Conservation (phyloP, 345 rosid species). For the Moricandia moricandioides region DNA sequence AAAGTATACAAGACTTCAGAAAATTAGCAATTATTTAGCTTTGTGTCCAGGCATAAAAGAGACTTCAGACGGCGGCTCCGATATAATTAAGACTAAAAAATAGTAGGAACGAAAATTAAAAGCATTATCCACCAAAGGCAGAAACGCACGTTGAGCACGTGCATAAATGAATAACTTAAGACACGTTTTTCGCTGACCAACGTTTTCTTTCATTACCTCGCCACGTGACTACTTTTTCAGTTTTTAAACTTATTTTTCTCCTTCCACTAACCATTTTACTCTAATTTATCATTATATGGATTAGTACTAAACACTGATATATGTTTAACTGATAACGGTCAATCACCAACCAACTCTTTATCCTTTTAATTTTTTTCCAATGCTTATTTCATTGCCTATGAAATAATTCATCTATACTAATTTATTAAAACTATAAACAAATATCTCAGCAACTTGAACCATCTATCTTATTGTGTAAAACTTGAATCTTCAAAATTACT, state of each 20-base stretch:
- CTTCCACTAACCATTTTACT: no score
- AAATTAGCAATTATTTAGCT: no score
- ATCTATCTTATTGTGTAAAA: neutral
- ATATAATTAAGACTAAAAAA: neutral
- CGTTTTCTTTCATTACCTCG: neutral
- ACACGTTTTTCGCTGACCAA: conserved; percentile 31
- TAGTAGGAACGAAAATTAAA: neutral
- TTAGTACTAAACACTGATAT: conserved; percentile 7
- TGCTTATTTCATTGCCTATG: no score
- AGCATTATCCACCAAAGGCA: conserved; percentile 3
- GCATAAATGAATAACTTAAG: neutral
- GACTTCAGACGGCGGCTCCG: neutral
- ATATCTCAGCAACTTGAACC: neutral
- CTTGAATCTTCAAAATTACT: neutral
- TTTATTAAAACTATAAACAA: no score
- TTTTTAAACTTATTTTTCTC: no score
- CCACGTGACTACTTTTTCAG: conserved; percentile 21
- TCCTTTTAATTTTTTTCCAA: neutral
- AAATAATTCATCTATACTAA: no score
- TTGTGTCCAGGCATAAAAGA: neutral
- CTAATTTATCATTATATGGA: neutral
- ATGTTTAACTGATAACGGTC: neutral
- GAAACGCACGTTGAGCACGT: conserved; percentile 17
- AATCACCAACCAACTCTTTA: conserved; percentile 21
- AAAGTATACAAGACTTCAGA: no score